phyloP scores from a whole-genome alignment of 768 basidiomycete genomes.

The Suillus plorans region DNA sequence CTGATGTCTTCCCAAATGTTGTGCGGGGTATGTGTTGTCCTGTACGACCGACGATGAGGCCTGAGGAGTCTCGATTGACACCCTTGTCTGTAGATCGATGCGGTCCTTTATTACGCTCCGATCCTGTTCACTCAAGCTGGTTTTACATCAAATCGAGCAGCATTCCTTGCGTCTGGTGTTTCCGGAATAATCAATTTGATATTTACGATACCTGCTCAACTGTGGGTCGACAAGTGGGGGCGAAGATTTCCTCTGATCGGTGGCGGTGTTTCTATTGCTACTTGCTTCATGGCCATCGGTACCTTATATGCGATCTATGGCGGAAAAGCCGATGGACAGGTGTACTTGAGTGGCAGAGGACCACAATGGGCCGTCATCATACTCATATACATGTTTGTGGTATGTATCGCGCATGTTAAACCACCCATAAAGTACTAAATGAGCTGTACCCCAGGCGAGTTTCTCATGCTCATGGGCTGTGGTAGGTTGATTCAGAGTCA shows the following conservation, averaged over 20 bases:
- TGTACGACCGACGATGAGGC: neutral
- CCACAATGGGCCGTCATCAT: slow-evolving; percentile 41
- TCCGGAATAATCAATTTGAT: slow-evolving; percentile 45
- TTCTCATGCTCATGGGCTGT: slow-evolving; percentile 1
- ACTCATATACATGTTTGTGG: slow-evolving; percentile 48
- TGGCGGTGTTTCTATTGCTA: slow-evolving; percentile 41
- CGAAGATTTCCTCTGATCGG: slow-evolving; percentile 37
- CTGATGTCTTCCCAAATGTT: slow-evolving; percentile 46
- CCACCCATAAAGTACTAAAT: neutral
- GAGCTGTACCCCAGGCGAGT: neutral
- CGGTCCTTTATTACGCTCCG: slow-evolving; percentile 41
- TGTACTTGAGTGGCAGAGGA: slow-evolving; percentile 21
- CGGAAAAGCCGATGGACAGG: slow-evolving; percentile 25
- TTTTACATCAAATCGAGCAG: slow-evolving; percentile 44
- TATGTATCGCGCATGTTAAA: slow-evolving; percentile 12
- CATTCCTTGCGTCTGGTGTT: slow-evolving; percentile 51
- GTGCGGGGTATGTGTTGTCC: slow-evolving; percentile 19
- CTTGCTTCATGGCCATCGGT: slow-evolving; percentile 42
- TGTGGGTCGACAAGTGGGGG: slow-evolving; percentile 41
- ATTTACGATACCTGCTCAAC: slow-evolving; percentile 37
- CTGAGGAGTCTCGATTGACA: neutral
- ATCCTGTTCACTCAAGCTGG: slow-evolving; percentile 50
- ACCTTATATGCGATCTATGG: slow-evolving; percentile 42
- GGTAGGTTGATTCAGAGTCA: neutral
- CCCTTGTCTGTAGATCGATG: slow-evolving; percentile 23